Evolutionary conservation across 352 stramenopile species (phyloP), one percentile per base, ranked within the genome.

Genomic region (Globisporangium echinulatum): DNA sequence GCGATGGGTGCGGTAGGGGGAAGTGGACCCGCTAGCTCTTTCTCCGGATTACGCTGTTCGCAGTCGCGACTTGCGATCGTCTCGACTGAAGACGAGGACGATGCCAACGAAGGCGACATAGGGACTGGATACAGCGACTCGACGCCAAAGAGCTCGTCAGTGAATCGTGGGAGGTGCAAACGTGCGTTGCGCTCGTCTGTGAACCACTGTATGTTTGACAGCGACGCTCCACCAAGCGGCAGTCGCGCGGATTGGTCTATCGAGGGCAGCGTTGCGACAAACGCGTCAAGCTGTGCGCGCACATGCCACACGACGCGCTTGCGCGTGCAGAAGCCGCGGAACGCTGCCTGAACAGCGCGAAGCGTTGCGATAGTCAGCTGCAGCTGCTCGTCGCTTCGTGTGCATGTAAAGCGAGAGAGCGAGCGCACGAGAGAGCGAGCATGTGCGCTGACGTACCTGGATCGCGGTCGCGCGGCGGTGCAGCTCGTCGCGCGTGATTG

Each of bases 271-370:
- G 71, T 68, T 43, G 49, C 66, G 43, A 79, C 70, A 54, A 87
- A 63, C 50, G 68, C 60, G 37, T 74, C 63, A 25, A 87, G 49
- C 56, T 87, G 68, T 15, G 64, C 47, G 10, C 75, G 70, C 50
- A 90, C 77, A 47, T 54, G 57, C 63, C 70, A 72, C 40, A 90
- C 74, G 37, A 88, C 58, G 46, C 75, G 70, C 40, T 49, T 52
- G 15, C 77, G 75, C 42, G 69, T 61, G 44, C 77, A 68, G 74
- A 77, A 90, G 52, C 77, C 80, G 10, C 80, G 80, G 60, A 85
- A 87, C 37, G 51, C 63, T 40, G 68, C 49, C 75, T 89, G 52
- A 46, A 42, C 11, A 40, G 6, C 49, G 25, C 46, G 37, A 11
- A 10, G 25, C 10, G 49, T 56, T 7, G 37, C 48, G 56, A 37